A percentile compares a stretch with the other conserved stretches of the same genome.
Conservation (phyloP, 331 rosid species). For the Quercus tomentella region DNA sequence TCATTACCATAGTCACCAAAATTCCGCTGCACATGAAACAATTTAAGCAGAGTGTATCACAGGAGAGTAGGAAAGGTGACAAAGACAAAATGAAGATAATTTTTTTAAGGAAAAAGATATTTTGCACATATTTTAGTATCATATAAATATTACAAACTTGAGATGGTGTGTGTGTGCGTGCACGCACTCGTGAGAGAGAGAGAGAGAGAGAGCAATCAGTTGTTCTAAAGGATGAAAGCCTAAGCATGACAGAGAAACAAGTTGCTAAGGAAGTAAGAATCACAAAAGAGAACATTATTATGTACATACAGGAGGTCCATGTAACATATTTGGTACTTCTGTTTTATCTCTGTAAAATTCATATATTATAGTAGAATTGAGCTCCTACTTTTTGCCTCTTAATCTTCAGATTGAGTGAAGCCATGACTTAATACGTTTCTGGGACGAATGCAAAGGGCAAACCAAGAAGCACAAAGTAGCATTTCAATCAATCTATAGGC, state of each 20-base stretch:
- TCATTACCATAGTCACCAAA: slow-evolving; percentile 97
- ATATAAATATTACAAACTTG: background rate
- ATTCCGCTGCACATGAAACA: slow-evolving; percentile 67
- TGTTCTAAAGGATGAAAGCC: background rate
- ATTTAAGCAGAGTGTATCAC: background rate
- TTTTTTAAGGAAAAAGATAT: background rate
- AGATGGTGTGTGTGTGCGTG: background rate
- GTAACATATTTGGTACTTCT: background rate
- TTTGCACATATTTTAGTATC: background rate
- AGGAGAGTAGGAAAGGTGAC: slow-evolving; percentile 4
- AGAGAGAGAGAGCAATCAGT: background rate
- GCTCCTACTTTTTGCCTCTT: background rate
- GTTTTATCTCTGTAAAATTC: background rate
- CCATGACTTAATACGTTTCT: background rate
- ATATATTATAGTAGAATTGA: background rate
- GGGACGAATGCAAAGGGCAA: slow-evolving; percentile 7
- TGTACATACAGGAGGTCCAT: background rate
- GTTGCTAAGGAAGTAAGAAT: background rate
- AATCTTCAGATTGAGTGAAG: background rate
- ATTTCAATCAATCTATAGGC: background rate
- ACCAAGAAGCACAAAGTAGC: background rate
- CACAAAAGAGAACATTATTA: background rate
- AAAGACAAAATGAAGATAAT: background rate
- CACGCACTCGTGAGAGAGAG: no score
- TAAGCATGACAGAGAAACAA: background rate